Conservation (phyloP, 805 yeast genomes). For the Ogataea trehalophila region DNA sequence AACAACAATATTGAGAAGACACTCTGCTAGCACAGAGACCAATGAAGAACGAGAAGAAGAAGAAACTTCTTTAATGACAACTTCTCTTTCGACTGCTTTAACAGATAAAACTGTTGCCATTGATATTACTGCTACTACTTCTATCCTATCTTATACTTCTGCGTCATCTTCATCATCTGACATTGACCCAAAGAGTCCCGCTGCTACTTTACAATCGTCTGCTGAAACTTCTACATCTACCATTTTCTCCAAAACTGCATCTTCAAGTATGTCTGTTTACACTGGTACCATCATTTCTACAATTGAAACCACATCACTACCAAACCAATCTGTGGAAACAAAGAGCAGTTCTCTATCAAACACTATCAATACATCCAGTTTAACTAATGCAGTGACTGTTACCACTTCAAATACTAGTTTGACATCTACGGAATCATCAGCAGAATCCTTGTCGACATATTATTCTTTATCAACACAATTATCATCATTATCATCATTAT, state of each 20-base stretch:
- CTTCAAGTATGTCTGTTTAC: background rate
- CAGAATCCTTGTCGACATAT: background rate
- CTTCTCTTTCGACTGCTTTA: background rate
- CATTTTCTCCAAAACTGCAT: slow-evolving; percentile 1
- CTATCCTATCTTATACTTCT: background rate
- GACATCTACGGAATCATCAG: background rate
- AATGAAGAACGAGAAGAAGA: background rate
- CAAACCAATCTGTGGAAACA: slow-evolving; percentile 1
- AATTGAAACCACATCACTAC: background rate
- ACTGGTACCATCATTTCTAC: slow-evolving; percentile 10
- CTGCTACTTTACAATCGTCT: slow-evolving; percentile 3
- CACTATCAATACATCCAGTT: slow-evolving; percentile 23
- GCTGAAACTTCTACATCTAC: slow-evolving; percentile 10
- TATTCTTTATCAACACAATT: no score
- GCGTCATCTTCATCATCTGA: background rate
- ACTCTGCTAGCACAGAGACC: slow-evolving; percentile 2
- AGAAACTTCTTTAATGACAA: background rate
- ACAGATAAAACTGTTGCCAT: background rate
- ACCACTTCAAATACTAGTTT: background rate
- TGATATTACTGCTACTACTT: background rate
- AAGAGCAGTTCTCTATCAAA: slow-evolving; percentile 19
- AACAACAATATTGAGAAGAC: slow-evolving; percentile 10
- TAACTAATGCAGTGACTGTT: slow-evolving; percentile 18
- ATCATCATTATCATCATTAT: background rate
- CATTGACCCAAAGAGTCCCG: background rate